Base-by-base conservation (phyloP, 1,139 yeast genomes). In the Scheffersomyces lignicola region DNA sequence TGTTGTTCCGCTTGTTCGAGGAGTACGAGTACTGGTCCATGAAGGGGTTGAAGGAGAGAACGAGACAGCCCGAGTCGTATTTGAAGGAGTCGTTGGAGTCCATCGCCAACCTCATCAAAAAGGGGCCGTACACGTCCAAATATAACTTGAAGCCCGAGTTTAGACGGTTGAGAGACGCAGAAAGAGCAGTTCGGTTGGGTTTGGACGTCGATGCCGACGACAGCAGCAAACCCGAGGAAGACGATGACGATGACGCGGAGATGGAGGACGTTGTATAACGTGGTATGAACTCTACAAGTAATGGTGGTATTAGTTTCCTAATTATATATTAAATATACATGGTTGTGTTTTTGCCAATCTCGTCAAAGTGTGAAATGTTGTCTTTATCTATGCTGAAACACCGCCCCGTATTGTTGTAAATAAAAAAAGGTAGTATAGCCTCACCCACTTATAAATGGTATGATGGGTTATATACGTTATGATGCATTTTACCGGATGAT, bases 21-120 rank as follows among this genome's bases (percentile, higher is more conserved):
- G 95, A 90, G 59, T 89, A 86, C 58, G 97, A 92, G 56, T 92
- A 90, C 60, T 92, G 98, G 98, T 83, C 95, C 8, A 73, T 92
- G 73, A 89, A 89, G 61, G 97, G 97, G 24, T 69, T 92, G 43
- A 85, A 89, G 56, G 98, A 92, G 58, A 77, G 96, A 49, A 89
- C 97, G 2, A 83, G 83, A 53, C 99, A 92, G 66, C 99, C 99
- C 1, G 98, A 94, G 57, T 83, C 86, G 3, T 94, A 87, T 57
- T 69, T 92, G 47, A 89, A 92, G 55, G 97, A 90, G 56, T 85
- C 92, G 36, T 69, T 92, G 35, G 98, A 92, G 42, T 80, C 86
- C 32, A 88, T 92, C 56, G 98, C 98, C 1, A 76, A 79, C 30
- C 72, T 92, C 52, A 90, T 86, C 50, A 89, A 92, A 55, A 88